These are phyloP conservation scores for Lipomyces sp. DNA, from an alignment of 805 yeast genomes.

Conservation along the genomic window DNA sequence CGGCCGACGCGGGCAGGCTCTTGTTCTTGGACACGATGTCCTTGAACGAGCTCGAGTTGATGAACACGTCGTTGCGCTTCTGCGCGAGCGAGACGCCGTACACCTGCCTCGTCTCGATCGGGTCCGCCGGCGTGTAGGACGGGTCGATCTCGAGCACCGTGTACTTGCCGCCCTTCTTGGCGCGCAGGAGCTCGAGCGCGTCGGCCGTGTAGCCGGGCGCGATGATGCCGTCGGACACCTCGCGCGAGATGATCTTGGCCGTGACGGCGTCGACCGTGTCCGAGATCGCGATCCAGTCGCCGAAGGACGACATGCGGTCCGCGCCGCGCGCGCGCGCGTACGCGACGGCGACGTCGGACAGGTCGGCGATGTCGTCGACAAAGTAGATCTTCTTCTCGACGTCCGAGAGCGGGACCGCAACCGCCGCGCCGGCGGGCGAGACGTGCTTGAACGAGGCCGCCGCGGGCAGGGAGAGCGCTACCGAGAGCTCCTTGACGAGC, in stretches of 20 bases:
- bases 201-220: slow-evolving; percentile 96
- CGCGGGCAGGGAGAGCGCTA: slow-evolving; percentile 91
- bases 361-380: slow-evolving; percentile 73
- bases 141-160: slow-evolving; percentile 96
- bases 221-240: slow-evolving; percentile 97
- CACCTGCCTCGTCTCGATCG: slow-evolving; percentile 86
- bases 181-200: slow-evolving; percentile 81
- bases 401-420: slow-evolving; percentile 88
- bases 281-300: slow-evolving; percentile 96
- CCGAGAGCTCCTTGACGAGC: slow-evolving; percentile 91
- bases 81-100: slow-evolving; percentile 94
- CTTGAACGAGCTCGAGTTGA: slow-evolving; percentile 83
- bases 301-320: slow-evolving; percentile 98
- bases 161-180: slow-evolving; percentile 97
- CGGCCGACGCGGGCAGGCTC: slow-evolving; percentile 84
- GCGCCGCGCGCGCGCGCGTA: slow-evolving; percentile 99
- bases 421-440: slow-evolving; percentile 98
- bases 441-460: slow-evolving; percentile 99
- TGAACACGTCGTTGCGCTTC: slow-evolving; percentile 96
- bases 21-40: slow-evolving; percentile 89
- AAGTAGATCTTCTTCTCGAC: slow-evolving; percentile 93
- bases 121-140: slow-evolving; percentile 69
- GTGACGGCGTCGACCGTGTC: slow-evolving; percentile 95
- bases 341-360: slow-evolving; percentile 95
- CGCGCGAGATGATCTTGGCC: slow-evolving; percentile 94